These are phyloP conservation scores for Pseudophaeomoniella oleicola DNA, from an alignment of 2,329 filamentous ascomycete genomes.

Conservation along the genomic window DNA sequence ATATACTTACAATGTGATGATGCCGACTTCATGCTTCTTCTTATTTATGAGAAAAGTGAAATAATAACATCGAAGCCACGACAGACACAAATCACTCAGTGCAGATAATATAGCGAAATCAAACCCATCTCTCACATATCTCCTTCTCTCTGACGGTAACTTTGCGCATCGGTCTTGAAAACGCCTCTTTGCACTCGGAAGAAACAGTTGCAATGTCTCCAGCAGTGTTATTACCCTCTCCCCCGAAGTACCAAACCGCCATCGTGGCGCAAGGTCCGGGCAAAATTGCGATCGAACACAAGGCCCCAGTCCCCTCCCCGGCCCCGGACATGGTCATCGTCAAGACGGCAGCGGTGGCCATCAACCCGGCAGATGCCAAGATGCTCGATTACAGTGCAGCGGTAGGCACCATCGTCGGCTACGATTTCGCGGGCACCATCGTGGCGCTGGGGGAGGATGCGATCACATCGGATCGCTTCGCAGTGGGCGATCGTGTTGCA, in stretches of 20 bases:
- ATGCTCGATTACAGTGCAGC: slow-evolving; percentile 10
- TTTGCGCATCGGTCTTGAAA: too few relatives aligned
- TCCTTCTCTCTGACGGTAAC: background rate
- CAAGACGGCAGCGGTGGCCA: slow-evolving; percentile 13
- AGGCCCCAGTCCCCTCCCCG: background rate
- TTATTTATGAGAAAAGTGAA: too few relatives aligned
- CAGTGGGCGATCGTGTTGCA: slow-evolving; percentile 21
- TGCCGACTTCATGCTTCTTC: too few relatives aligned
- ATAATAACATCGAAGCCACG: too few relatives aligned
- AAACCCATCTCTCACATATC: background rate
- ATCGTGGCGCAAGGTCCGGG: background rate
- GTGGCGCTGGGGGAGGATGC: slow-evolving; percentile 10
- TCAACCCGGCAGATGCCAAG: slow-evolving; percentile 17
- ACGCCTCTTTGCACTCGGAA: too few relatives aligned
- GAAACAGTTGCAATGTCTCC: background rate
- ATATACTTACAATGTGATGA: too few relatives aligned
- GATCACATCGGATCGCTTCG: slow-evolving; percentile 8
- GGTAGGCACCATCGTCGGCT: slow-evolving; percentile 13
- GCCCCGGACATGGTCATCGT: background rate
- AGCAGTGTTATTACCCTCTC: too few relatives aligned
- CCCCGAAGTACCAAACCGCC: too few relatives aligned
- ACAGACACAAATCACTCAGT: too few relatives aligned
- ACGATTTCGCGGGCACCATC: slow-evolving; percentile 19
- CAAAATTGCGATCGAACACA: background rate
- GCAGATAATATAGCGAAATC: background rate